Conservation (phyloP, 1,284 basidiomycete genomes). For the Rhodotorula glutinis region DNA sequence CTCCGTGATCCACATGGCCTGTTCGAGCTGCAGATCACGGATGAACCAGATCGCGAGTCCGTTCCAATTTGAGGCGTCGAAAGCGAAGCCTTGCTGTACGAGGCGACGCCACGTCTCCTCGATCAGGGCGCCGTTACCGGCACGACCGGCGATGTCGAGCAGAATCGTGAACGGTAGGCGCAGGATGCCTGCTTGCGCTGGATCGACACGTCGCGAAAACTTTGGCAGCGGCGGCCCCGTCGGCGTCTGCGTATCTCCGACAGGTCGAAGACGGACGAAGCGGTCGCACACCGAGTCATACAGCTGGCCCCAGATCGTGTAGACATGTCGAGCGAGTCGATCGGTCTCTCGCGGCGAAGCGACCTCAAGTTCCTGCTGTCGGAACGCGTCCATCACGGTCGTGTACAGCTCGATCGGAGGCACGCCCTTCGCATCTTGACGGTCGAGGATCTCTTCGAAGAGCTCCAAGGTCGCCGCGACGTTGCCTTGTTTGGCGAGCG, state of each 20-base stretch:
- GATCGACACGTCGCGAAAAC: conserved; percentile 18
- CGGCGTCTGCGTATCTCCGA: background rate
- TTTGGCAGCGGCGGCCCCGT: background rate
- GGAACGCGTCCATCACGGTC: conserved; percentile 69
- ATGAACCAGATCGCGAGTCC: conserved; percentile 72
- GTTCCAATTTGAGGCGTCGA: conserved; percentile 93
- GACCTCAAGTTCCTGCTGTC: background rate
- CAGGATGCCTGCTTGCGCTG: conserved; percentile 57
- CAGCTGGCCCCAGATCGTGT: conserved; percentile 31
- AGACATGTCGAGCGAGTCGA: conserved; percentile 25
- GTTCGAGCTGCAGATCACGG: conserved; percentile 65
- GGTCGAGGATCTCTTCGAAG: conserved; percentile 53
- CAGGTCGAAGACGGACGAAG: conserved; percentile 8
- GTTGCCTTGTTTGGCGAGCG: conserved; percentile 56
- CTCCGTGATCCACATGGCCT: conserved; percentile 80
- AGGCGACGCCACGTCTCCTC: conserved; percentile 67
- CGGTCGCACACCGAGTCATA: conserved; percentile 32
- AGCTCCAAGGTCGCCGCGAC: conserved; percentile 61
- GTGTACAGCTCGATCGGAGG: conserved; percentile 61
- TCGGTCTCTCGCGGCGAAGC: conserved; percentile 3
- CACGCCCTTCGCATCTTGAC: conserved; percentile 45
- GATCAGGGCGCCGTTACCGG: conserved; percentile 61
- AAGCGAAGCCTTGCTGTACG: conserved; percentile 66
- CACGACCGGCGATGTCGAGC: conserved; percentile 66
- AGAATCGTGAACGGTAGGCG: conserved; percentile 79